Evolutionary conservation across 371 early-diverging fungal genomes (phyloP), one percentile per base, ranked within the genome.

Genomic region (Zychaea mexicana): DNA sequence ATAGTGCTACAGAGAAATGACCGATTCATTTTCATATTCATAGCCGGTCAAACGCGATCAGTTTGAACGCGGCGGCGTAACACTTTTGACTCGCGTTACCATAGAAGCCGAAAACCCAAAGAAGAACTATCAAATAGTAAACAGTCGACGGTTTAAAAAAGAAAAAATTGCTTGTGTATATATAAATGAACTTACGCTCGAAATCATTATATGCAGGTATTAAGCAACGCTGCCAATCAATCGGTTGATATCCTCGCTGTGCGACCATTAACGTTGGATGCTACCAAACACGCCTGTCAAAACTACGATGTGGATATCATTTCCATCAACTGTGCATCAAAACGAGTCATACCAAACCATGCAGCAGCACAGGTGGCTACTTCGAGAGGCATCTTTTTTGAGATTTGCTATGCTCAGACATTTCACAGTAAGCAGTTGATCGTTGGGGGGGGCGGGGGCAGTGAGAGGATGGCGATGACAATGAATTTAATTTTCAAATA

Each of bases 281-380:
- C 87, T 2, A 87, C 96, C 62, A 87, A 87, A 52, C 78, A 85
- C 17, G 94, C 94, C 2, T 94, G 96, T 73, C 78, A 83, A 39
- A 81, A 85, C 19, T 81, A 88, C 47, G 94, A 94, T 21, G 80
- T 94, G 17, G 98, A 98, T 70, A 79, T 98, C 52, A 95, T 98
- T 30, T 88, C 95, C 10, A 70, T 98, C 22, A 96, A 96, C 73
- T 74, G 94, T 71, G 82, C 85, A 0, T 49, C 59, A 28, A 52
- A 67, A 22, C 66, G 53, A n/a, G 60, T 57, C 8, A 27, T 71
- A 60, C 86, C 67, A 75, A 93, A 57, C 67, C 96, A 68, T 88
- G 92, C 19, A 88, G 87, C 77, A 76, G 86, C 78, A 60, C 94
- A 61, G 86, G 90, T 76, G 76, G 87, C 70, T 71, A 90, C 94